These are phyloP conservation scores for Glycine tomentella DNA, from an alignment of 306 rosid species.

Conservation along the genomic window DNA sequence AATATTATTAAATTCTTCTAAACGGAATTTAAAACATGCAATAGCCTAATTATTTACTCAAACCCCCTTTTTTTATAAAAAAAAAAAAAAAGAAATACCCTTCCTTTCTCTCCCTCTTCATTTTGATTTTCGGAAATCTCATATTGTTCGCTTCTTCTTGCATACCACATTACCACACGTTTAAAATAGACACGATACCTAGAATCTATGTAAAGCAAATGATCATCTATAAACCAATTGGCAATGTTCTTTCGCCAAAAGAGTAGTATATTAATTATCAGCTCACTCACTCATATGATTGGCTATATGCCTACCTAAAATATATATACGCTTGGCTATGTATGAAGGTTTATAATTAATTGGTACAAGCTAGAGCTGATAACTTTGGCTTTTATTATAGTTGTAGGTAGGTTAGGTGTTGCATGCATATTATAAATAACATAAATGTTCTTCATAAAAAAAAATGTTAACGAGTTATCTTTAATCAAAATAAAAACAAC, in stretches of 20 bases:
- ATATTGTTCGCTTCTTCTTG: too few relatives aligned
- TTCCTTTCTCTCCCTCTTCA: neutral
- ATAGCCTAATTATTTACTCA: neutral
- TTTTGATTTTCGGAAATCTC: conserved; percentile 3
- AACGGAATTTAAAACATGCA: neutral
- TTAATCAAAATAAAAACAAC: neutral
- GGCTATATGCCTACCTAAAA: neutral
- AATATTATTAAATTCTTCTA: neutral
- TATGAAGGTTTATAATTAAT: neutral
- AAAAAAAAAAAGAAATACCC: too few relatives aligned
- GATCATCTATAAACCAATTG: neutral
- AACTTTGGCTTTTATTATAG: too few relatives aligned
- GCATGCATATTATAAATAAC: neutral
- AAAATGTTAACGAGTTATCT: neutral
- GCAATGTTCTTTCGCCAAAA: too few relatives aligned
- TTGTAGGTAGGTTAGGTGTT: neutral
- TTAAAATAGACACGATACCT: neutral
- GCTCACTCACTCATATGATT: neutral
- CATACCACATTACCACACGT: neutral
- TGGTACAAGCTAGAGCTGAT: too few relatives aligned
- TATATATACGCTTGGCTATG: too few relatives aligned
- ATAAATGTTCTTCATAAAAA: neutral
- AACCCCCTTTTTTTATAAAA: too few relatives aligned
- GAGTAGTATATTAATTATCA: neutral
- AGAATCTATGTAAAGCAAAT: neutral